A percentile compares a stretch with the other conserved stretches of the same genome.
These are phyloP conservation scores for Auricularia sp. DNA, from an alignment of 768 basidiomycete genomes.

Conservation along the genomic window DNA sequence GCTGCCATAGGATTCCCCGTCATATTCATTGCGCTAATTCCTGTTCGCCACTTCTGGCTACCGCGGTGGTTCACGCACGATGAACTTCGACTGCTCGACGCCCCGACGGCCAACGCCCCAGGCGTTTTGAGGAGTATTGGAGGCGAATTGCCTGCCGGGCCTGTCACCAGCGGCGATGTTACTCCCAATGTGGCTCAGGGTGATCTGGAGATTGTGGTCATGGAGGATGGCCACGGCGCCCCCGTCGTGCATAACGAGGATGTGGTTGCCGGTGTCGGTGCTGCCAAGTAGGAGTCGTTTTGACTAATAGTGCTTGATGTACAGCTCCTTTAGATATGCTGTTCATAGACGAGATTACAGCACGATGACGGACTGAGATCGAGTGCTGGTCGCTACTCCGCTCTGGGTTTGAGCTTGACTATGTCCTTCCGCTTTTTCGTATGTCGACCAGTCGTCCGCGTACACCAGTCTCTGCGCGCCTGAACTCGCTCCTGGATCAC, in stretches of 20 bases:
- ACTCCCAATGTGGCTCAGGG: background rate
- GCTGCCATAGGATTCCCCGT: slow-evolving; percentile 5
- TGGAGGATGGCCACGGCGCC: background rate
- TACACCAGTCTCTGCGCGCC: background rate
- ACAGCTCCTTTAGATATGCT: background rate
- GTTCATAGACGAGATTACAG: background rate
- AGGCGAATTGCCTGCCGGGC: background rate
- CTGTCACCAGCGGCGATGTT: background rate
- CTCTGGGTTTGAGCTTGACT: background rate
- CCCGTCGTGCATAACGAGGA: background rate
- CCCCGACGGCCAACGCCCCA: background rate
- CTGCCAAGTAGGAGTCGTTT: background rate
- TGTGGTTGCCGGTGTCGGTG: background rate
- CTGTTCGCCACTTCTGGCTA: background rate
- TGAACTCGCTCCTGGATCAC: background rate
- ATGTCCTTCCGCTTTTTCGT: background rate
- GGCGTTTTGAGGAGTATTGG: background rate
- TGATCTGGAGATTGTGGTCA: background rate
- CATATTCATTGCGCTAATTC: slow-evolving; percentile 1
- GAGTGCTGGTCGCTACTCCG: too few relatives aligned
- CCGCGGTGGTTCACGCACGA: background rate
- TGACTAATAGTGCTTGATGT: background rate
- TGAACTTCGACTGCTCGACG: slow-evolving; percentile 1
- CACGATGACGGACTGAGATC: too few relatives aligned
- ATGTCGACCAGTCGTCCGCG: background rate